Percentiles rank a stretch among this genome's conserved stretches.
phyloP scores from a whole-genome alignment of 2,329 filamentous ascomycete genomes.

The Colletotrichum sp. region DNA sequence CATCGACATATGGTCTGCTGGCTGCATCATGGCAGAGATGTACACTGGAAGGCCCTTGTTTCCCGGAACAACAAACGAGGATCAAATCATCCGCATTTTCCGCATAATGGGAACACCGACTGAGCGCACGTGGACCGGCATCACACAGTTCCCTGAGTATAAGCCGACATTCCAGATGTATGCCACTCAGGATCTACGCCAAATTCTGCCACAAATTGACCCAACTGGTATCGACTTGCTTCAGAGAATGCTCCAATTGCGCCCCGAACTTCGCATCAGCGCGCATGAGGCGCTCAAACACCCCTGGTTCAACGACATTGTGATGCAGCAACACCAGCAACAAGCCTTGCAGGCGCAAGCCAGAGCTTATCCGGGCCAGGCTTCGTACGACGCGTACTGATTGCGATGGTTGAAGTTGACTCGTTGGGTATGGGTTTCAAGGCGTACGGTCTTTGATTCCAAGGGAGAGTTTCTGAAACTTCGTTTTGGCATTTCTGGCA shows the following conservation, averaged over 20 bases:
- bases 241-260: slow-evolving; percentile 87
- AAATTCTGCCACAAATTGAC: slow-evolving; percentile 91
- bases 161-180: slow-evolving; percentile 95
- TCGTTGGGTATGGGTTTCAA: not conserved
- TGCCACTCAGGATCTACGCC: slow-evolving; percentile 85
- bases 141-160: slow-evolving; percentile 96
- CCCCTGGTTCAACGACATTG: slow-evolving; percentile 86
- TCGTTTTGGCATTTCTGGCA: not conserved
- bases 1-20: slow-evolving; percentile 99
- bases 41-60: slow-evolving; percentile 95
- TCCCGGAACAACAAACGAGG: slow-evolving; percentile 97
- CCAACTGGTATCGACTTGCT: slow-evolving; percentile 85
- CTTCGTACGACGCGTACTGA: slow-evolving; percentile 28
- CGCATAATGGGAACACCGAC: slow-evolving; percentile 97
- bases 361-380: slow-evolving; percentile 43
- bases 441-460: not conserved
- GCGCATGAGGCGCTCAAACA: slow-evolving; percentile 87
- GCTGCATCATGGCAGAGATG: slow-evolving; percentile 99
- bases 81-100: slow-evolving; percentile 97
- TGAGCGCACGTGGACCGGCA: slow-evolving; percentile 93
- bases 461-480: not conserved
- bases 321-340: slow-evolving; percentile 59
- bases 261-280: slow-evolving; percentile 89
- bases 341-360: slow-evolving; percentile 49
- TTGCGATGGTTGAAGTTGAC: not conserved